Evolutionary conservation across 2,329 filamentous ascomycete species (phyloP).

Genomic region (Intubia oerlemansii): DNA sequence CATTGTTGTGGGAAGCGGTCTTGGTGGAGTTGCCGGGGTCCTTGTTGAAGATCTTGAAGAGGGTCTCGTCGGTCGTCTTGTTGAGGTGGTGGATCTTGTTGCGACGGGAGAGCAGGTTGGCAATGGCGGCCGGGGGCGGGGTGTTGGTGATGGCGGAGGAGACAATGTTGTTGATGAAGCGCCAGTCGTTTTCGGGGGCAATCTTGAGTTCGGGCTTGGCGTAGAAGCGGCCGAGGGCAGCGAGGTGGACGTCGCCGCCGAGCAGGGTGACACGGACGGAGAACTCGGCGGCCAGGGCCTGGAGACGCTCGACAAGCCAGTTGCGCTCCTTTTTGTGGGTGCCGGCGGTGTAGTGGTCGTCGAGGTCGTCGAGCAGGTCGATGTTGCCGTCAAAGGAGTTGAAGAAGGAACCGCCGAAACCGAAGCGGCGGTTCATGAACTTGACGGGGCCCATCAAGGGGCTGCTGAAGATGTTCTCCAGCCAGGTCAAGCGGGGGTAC

Average conservation of each 20-base stretch:
- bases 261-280: constrained; percentile 82
- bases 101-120: constrained; percentile 72
- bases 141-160: constrained; percentile 94
- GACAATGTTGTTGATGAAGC: constrained; percentile 89
- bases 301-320: constrained; percentile 57
- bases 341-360: constrained; percentile 87
- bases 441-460: constrained; percentile 77
- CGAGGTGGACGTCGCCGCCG: constrained; percentile 83
- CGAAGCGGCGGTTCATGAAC: constrained; percentile 77
- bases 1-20: constrained; percentile 53
- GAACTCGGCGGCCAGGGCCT: constrained; percentile 65
- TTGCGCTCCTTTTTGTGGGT: constrained; percentile 82
- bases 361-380: constrained; percentile 77
- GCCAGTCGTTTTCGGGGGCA: constrained; percentile 60
- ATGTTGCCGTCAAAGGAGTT: constrained; percentile 89
- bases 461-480: constrained; percentile 77
- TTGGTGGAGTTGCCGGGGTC: constrained; percentile 65
- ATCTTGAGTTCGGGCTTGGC: constrained; percentile 65
- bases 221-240: constrained; percentile 85
- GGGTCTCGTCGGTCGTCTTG: constrained; percentile 66
- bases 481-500: constrained; percentile 82
- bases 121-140: constrained; percentile 68
- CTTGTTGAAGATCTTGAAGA: constrained; percentile 79
- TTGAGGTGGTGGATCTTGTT: constrained; percentile 63
- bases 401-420: constrained; percentile 65